A percentile compares a stretch with the other conserved stretches of the same genome.
Evolutionary conservation across 2,329 filamentous ascomycete species (phyloP).

Genomic region (Verticillium albo-atrum): DNA sequence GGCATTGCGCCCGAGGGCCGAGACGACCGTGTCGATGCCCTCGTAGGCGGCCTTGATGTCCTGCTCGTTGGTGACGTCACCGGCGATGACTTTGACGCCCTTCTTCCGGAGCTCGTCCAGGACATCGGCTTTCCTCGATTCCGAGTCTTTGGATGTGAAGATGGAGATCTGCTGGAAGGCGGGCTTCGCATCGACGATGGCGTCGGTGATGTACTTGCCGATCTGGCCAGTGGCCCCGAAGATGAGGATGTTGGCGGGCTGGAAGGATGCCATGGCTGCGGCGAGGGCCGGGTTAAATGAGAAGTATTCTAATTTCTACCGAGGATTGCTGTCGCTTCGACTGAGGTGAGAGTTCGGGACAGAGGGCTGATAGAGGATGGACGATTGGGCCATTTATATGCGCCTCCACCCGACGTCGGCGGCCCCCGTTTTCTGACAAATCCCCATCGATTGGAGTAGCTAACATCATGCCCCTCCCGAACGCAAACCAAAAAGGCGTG

Average conservation of each 20-base stretch:
- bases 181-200: conserved; percentile 28
- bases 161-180: conserved; percentile 27
- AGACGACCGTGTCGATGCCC: conserved; percentile 62
- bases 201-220: conserved; percentile 33
- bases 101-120: conserved; percentile 16
- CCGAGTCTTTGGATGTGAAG: conserved; percentile 18
- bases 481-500: background rate
- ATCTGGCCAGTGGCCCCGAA: conserved; percentile 38
- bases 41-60: conserved; percentile 51
- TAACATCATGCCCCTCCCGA: background rate
- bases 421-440: background rate
- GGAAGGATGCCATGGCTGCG: background rate
- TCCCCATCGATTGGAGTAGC: background rate
- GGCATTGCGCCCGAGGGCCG: conserved; percentile 58
- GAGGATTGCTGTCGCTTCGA: too few species aligned
- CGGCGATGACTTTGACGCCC: conserved; percentile 18
- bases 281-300: background rate
- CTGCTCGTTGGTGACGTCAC: conserved; percentile 29
- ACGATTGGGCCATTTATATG: background rate
- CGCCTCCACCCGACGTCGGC: background rate
- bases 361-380: too few species aligned
- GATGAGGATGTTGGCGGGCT: conserved; percentile 8
- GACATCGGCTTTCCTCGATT: conserved; percentile 13
- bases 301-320: too few species aligned
- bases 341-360: too few species aligned